Conservation (phyloP, 129 eudicot species). For the Pseudognaphalium luteoalbum region DNA sequence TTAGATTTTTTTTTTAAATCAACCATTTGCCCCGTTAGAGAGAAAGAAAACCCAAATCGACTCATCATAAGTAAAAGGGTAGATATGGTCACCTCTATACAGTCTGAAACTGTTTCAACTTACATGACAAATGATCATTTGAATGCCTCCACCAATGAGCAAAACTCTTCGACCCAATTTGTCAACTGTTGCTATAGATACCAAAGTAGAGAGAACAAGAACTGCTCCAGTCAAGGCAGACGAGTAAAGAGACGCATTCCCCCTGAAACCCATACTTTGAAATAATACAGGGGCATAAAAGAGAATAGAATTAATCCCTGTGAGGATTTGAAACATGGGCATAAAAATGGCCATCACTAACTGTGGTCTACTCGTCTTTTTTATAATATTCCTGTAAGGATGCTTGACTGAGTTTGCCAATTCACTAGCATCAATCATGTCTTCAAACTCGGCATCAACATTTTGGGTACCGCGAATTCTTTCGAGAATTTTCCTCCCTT, state of each 20-base stretch:
- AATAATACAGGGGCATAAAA: slow-evolving; percentile 86
- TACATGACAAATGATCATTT: slow-evolving; percentile 85
- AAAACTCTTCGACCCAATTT: slow-evolving; percentile 67
- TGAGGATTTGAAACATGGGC: slow-evolving; percentile 84
- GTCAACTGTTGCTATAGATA: slow-evolving; percentile 79
- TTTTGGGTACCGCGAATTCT: slow-evolving; percentile 68
- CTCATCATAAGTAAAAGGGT: slow-evolving; percentile 1
- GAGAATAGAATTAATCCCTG: slow-evolving; percentile 75
- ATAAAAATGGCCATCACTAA: slow-evolving; percentile 77
- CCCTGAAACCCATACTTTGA: slow-evolving; percentile 69
- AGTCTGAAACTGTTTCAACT: background rate
- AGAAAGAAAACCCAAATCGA: background rate
- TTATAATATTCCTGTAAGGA: slow-evolving; percentile 68
- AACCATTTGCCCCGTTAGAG: background rate
- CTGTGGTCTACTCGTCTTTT: slow-evolving; percentile 75
- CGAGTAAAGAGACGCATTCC: slow-evolving; percentile 70
- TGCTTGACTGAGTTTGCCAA: slow-evolving; percentile 71
- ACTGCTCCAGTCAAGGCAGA: slow-evolving; percentile 87
- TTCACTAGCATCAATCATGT: slow-evolving; percentile 81
- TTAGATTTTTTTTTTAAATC: background rate
- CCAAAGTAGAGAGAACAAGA: slow-evolving; percentile 57
- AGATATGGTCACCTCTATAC: background rate
- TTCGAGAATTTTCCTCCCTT: slow-evolving; percentile 59
- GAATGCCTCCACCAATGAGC: slow-evolving; percentile 74
- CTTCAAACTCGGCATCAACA: slow-evolving; percentile 76